Evolutionary conservation across 2,329 filamentous ascomycete genomes (phyloP).

Genomic region (Scolecobasidium constrictum): DNA sequence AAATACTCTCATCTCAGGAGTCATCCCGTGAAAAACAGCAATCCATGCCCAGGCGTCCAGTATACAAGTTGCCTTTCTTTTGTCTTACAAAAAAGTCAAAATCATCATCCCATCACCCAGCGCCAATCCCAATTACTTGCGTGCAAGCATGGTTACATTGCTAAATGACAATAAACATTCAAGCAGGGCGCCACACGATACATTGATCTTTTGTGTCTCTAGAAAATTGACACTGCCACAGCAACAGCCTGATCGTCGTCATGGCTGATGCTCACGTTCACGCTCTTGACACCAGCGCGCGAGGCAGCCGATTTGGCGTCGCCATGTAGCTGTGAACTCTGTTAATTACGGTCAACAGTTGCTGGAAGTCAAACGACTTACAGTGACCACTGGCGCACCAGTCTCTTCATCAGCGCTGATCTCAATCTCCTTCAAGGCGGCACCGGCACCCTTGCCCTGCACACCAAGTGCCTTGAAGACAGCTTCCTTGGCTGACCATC

Average conservation of each 20-base stretch:
- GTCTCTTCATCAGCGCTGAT: slow-evolving; percentile 61
- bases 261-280: slow-evolving; percentile 92
- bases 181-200: too few relatives aligned
- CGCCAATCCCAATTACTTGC: too few relatives aligned
- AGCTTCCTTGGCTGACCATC: slow-evolving; percentile 96
- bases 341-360: not conserved
- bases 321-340: slow-evolving; percentile 60
- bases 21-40: too few relatives aligned
- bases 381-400: slow-evolving; percentile 73
- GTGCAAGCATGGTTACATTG: too few relatives aligned
- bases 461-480: slow-evolving; percentile 97
- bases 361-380: slow-evolving; percentile 40
- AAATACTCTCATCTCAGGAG: too few relatives aligned
- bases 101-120: too few relatives aligned
- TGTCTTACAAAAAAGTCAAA: too few relatives aligned
- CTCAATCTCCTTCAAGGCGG: slow-evolving; percentile 89
- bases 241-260: slow-evolving; percentile 90
- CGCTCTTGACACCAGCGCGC: slow-evolving; percentile 74
- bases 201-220: too few relatives aligned
- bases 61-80: too few relatives aligned
- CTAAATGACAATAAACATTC: too few relatives aligned
- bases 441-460: slow-evolving; percentile 74
- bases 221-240: slow-evolving; percentile 78
- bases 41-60: too few relatives aligned
- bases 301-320: slow-evolving; percentile 74